phyloP scores from a whole-genome alignment of 2,329 filamentous ascomycete genomes.

The Penicillium thymicola region DNA sequence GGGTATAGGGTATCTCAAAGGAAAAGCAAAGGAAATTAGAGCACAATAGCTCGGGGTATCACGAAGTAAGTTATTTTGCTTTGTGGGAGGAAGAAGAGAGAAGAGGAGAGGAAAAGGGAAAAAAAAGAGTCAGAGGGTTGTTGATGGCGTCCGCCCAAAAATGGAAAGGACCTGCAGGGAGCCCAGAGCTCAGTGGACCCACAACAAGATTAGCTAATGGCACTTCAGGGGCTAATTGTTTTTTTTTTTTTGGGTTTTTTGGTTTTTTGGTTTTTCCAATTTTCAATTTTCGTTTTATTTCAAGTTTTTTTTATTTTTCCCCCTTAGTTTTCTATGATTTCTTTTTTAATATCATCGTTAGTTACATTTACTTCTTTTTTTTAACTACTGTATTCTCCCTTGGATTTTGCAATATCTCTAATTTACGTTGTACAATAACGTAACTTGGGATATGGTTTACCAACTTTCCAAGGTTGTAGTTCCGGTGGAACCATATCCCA shows the following conservation, averaged over 20 bases:
- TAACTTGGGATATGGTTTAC: neutral
- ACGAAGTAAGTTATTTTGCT: conserved; percentile 24
- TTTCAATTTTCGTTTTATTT: neutral
- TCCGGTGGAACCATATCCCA: neutral
- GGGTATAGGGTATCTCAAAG: conserved; percentile 26
- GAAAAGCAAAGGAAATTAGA: conserved; percentile 29
- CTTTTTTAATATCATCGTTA: neutral
- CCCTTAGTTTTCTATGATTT: neutral
- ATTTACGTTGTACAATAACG: neutral
- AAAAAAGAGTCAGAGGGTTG: conserved; percentile 17
- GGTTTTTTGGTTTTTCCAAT: neutral
- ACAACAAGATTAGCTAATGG: conserved; percentile 17
- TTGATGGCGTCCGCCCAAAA: conserved; percentile 19
- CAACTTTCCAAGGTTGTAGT: neutral
- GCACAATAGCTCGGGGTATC: conserved; percentile 28
- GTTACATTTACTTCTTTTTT: neutral
- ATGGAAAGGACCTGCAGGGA: conserved; percentile 28
- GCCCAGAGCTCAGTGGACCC: conserved; percentile 19
- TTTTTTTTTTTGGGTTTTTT: too few relatives aligned
- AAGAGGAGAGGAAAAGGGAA: conserved; percentile 21
- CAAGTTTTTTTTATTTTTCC: neutral
- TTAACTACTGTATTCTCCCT: too few relatives aligned
- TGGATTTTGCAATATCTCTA: neutral
- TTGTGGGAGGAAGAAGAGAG: conserved; percentile 15
- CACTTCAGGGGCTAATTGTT: conserved; percentile 15